Conservation (phyloP, 2,329 filamentous ascomycete species). For the Exserohilum rostratum region DNA sequence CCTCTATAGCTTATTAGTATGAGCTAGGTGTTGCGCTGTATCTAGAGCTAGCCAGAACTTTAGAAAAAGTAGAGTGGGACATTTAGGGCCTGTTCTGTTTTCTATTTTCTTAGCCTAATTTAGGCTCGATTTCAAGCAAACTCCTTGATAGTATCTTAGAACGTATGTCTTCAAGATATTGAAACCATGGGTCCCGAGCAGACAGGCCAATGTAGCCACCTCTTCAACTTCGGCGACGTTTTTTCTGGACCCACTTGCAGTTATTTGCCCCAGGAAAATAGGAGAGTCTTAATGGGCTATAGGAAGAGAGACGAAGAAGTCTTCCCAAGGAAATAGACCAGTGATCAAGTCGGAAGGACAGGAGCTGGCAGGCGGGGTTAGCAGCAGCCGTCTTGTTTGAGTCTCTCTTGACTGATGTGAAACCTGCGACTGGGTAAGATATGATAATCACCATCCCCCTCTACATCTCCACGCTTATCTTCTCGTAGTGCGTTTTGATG, state of each 20-base stretch:
- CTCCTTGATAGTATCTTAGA: too few species aligned
- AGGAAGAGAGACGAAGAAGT: background rate
- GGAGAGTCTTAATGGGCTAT: background rate
- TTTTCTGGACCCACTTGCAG: background rate
- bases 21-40: conserved; percentile 15
- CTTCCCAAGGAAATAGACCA: background rate
- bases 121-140: too few species aligned
- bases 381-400: background rate
- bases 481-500: background rate
- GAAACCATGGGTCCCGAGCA: background rate
- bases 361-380: background rate
- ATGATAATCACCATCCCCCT: background rate
- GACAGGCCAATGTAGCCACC: background rate
- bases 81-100: too few species aligned
- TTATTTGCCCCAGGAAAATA: background rate
- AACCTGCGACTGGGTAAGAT: background rate
- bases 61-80: conserved; percentile 19
- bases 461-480: background rate
- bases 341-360: background rate
- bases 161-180: background rate
- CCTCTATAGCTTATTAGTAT: conserved; percentile 6
- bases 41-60: conserved; percentile 13
- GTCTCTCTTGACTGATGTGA: background rate
- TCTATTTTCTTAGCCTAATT: too few species aligned
- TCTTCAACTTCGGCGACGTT: background rate